Percentiles rank a stretch among this genome's conserved stretches.
Evolutionary conservation across 768 basidiomycete species (phyloP).

Genomic region (Ephemerocybe angulata): DNA sequence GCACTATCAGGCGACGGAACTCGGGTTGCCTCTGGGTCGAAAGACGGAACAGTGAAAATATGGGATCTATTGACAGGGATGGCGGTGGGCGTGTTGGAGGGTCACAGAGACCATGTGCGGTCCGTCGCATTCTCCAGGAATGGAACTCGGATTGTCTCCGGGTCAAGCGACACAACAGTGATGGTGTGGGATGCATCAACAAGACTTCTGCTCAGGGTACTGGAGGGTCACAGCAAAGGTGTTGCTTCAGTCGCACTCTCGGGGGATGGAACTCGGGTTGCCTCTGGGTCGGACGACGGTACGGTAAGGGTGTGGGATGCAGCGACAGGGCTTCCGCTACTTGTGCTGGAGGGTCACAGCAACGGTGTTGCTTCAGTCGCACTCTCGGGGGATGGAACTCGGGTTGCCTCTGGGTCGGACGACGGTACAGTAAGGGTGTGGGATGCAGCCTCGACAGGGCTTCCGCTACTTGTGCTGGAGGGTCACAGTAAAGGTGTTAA

Average conservation of each 20-base stretch:
- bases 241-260: constrained; percentile 13
- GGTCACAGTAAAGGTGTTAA: background rate
- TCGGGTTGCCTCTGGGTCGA: constrained; percentile 12
- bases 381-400: constrained; percentile 10
- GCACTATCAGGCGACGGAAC: constrained; percentile 16
- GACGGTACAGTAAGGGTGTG: background rate
- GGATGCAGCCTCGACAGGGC: background rate
- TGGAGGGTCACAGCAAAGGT: background rate
- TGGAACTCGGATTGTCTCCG: background rate
- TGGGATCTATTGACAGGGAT: constrained; percentile 3
- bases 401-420: background rate
- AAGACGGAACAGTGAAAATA: constrained; percentile 9
- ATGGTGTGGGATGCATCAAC: background rate
- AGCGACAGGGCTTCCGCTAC: constrained; percentile 2
- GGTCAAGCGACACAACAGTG: background rate
- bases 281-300: constrained; percentile 12
- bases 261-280: constrained; percentile 14
- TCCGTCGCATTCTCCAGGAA: constrained; percentile 17
- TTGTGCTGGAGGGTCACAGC: background rate
- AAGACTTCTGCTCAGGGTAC: background rate
- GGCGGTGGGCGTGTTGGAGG: constrained; percentile 8
- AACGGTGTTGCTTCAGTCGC: constrained; percentile 12
- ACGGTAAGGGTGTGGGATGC: constrained; percentile 9
- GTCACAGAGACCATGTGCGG: constrained; percentile 12
- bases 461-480: background rate